Percentiles rank a stretch among this genome's conserved stretches.
Evolutionary conservation across 1,139 yeast genomes (phyloP).

Genomic region (Saccharomyces uvarum): DNA sequence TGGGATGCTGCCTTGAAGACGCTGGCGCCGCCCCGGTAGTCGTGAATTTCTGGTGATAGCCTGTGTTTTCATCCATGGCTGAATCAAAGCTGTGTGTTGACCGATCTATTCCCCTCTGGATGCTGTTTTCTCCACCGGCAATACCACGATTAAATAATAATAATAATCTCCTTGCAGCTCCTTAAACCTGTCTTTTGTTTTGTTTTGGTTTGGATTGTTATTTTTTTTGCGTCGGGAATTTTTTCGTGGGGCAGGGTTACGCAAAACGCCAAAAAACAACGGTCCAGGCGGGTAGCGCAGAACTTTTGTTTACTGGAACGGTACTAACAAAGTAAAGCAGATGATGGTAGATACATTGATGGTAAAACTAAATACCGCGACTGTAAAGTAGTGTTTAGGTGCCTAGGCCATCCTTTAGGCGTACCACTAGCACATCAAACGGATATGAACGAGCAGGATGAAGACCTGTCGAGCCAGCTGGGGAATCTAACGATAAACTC

Average conservation of each 20-base stretch:
- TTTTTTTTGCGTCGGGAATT: neutral
- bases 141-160: neutral
- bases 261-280: neutral
- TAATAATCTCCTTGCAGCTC: neutral
- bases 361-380: neutral
- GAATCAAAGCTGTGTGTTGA: neutral
- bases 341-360: neutral
- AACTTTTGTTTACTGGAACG: neutral
- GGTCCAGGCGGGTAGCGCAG: neutral
- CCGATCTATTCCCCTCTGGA: neutral
- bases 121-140: neutral
- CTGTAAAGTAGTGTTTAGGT: neutral
- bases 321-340: neutral
- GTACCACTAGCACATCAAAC: neutral
- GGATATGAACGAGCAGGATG: neutral
- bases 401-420: neutral
- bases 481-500: neutral
- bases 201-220: neutral
- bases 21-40: neutral
- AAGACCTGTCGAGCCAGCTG: neutral
- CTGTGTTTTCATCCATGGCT: neutral
- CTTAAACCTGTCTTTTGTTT: neutral
- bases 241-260: neutral
- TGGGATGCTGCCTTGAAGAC: neutral
- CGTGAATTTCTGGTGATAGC: neutral